Base-by-base conservation (phyloP, 129 eudicot genomes). In the Saussurea involucrata region DNA sequence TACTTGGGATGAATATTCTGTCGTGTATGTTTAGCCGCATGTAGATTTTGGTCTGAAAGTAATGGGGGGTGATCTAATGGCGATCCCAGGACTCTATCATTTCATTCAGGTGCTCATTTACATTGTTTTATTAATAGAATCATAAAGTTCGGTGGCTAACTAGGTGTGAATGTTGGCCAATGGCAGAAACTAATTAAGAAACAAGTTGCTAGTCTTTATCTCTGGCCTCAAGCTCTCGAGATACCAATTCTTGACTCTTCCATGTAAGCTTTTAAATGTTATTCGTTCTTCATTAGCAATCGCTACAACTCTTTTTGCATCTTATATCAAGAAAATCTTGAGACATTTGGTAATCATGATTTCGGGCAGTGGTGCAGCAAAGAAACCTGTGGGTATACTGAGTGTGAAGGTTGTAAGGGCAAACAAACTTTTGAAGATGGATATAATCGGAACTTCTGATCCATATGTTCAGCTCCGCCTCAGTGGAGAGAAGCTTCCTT, bases 41-140 rank as follows among this genome's bases (percentile, higher is more conserved):
- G 82, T 91, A 73, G 96, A 91, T 75, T 91, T 91, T 64, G 93
- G 93, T 37, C 78, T 91, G 74, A 86, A 79, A 83, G 80, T 88
- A 42, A 75, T 84, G 84, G 93, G 93, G 1, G 89, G 84, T 66
- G 93, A 91, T 81, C 63, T 91, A 61, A 88, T 91, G 96, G 90
- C 96, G 1, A 86, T 91, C 72, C 96, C 96, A 1, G 96, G 96
- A 42, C 63, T 91, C 55, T 81, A 86, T 81, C 88, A 78, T 3
- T 78, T 70, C 31, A 66, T 91, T 68, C 96, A 91, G 96, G 96
- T 90, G 68, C 68, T 49, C 25, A 20, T 55, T 32, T 66, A 24
- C n/a, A 15, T 25, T 64, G 9, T 37, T 28, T 22, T 72, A 33
- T 31, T 20, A 29, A 18, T 34, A 44, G 33, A 42, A 21, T 65